phyloP scores from a whole-genome alignment of 2,329 filamentous ascomycete species.

The Juglanconis sp. region DNA sequence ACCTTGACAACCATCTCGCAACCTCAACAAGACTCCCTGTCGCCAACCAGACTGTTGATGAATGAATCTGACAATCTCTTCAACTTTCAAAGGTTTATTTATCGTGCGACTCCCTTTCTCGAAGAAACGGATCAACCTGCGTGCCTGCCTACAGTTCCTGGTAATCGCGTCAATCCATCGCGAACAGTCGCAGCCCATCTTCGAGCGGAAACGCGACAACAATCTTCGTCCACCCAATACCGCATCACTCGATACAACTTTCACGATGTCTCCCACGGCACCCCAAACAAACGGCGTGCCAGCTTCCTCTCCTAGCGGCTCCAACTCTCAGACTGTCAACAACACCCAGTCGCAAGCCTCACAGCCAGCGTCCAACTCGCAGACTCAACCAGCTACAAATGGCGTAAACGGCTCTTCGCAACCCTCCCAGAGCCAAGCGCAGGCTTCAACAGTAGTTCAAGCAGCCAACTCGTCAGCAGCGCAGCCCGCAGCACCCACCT shows the following conservation, averaged over 20 bases:
- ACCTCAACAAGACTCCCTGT: too few relatives aligned
- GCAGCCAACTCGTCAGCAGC: conserved; percentile 21
- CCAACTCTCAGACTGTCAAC: conserved; percentile 21
- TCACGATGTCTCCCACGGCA: conserved; percentile 28
- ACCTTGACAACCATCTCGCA: too few relatives aligned
- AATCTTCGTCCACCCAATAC: neutral
- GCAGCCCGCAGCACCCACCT: conserved; percentile 24
- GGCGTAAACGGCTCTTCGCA: conserved; percentile 12
- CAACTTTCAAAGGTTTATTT: too few relatives aligned
- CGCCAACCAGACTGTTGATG: too few relatives aligned
- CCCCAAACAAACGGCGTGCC: conserved; percentile 55
- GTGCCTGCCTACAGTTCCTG: neutral
- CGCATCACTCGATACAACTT: neutral
- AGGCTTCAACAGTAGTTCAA: conserved; percentile 22
- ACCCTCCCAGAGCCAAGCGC: conserved; percentile 27
- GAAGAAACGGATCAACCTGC: too few relatives aligned
- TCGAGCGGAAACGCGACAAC: neutral
- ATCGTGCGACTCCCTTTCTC: too few relatives aligned
- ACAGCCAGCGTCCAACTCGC: conserved; percentile 17
- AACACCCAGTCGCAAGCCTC: conserved; percentile 20
- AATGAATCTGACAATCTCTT: too few relatives aligned
- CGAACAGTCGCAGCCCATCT: neutral
- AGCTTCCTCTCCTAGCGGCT: conserved; percentile 34
- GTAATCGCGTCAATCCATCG: neutral
- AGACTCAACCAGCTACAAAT: conserved; percentile 28